These are phyloP conservation scores for Leptographium radiaticola DNA, from an alignment of 2,329 filamentous ascomycete genomes.

Conservation along the genomic window DNA sequence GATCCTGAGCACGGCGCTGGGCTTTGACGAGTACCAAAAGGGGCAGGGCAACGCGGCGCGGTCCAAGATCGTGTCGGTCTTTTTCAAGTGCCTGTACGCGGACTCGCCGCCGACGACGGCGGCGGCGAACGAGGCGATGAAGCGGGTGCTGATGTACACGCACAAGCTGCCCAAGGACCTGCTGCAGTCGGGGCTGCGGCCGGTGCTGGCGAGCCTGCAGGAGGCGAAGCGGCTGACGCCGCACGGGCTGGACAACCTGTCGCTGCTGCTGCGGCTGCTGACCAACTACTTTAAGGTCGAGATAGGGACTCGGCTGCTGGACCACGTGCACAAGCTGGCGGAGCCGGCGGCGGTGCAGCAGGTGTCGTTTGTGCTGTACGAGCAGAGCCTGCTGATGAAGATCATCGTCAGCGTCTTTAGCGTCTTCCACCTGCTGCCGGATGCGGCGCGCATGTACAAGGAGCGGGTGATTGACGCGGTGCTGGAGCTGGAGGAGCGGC, in stretches of 20 bases:
- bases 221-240: conserved; percentile 84
- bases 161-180: conserved; percentile 92
- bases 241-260: conserved; percentile 81
- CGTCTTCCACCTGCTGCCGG: conserved; percentile 90
- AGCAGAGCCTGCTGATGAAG: conserved; percentile 87
- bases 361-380: conserved; percentile 87
- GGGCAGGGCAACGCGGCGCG: conserved; percentile 53
- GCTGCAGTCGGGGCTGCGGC: conserved; percentile 82
- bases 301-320: conserved; percentile 82
- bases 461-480: conserved; percentile 80
- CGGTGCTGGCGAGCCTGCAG: conserved; percentile 92
- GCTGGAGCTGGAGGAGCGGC: conserved; percentile 72
- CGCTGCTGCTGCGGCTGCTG: conserved; percentile 74
- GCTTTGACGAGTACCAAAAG: conserved; percentile 81
- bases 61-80: conserved; percentile 74
- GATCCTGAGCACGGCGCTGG: conserved; percentile 84
- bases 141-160: conserved; percentile 74
- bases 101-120: conserved; percentile 87
- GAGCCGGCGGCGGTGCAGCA: conserved; percentile 71
- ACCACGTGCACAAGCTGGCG: conserved; percentile 85
- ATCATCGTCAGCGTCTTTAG: conserved; percentile 91
- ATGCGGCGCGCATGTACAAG: conserved; percentile 82
- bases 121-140: conserved; percentile 81
- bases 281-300: conserved; percentile 99
- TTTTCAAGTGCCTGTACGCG: conserved; percentile 95